Evolutionary conservation across 306 rosid genomes (phyloP).

Genomic region (Argentina anserina): DNA sequence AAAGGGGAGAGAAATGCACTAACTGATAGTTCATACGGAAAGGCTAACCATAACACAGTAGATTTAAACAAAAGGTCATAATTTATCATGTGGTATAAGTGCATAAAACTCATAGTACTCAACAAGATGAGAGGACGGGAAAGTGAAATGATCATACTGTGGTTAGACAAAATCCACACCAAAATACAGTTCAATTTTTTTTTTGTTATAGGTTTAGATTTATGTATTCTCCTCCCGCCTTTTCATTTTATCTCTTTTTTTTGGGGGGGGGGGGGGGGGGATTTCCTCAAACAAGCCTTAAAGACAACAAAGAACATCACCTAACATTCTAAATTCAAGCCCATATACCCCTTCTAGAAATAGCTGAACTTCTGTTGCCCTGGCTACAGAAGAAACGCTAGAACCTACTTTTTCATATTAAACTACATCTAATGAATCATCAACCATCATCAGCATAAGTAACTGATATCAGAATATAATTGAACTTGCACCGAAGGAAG

Average conservation of each 20-base stretch:
- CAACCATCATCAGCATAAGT: not conserved
- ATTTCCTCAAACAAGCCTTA: not conserved
- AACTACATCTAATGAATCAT: not conserved
- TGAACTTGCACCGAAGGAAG: not conserved
- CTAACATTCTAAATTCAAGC: not conserved
- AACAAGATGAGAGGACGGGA: not conserved
- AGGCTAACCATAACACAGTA: not conserved
- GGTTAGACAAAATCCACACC: not conserved
- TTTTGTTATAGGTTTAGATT: not conserved
- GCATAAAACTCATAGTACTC: not conserved
- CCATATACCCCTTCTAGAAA: not conserved
- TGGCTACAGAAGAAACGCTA: not conserved
- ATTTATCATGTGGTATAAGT: not conserved
- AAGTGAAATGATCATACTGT: not conserved
- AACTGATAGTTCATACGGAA: not conserved
- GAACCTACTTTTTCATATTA: not conserved
- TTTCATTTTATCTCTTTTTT: not conserved
- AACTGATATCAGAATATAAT: not conserved
- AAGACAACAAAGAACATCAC: not conserved
- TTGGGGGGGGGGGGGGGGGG: too few species aligned
- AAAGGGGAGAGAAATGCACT: not conserved
- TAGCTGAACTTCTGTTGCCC: not conserved
- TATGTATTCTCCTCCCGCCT: not conserved
- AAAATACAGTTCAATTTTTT: not conserved
- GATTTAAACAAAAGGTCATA: not conserved